phyloP scores from a whole-genome alignment of 805 yeast genomes.

The Starmerella apicola region DNA sequence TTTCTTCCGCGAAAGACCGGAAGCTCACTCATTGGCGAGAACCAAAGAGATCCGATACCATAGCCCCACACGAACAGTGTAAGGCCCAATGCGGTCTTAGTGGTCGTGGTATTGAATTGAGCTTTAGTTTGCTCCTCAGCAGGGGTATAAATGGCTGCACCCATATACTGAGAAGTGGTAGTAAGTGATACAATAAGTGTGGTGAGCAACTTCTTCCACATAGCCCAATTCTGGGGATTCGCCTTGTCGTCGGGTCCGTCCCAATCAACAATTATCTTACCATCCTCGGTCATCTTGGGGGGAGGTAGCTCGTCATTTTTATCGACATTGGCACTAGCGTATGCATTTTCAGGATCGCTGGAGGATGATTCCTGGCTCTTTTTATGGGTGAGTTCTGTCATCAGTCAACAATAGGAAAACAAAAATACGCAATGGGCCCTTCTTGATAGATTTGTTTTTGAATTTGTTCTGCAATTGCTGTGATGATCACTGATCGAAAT shows the following conservation, averaged over 20 bases:
- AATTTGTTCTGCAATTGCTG: no score
- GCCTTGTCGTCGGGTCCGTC: constrained; percentile 26
- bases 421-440: no score
- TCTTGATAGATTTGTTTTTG: no score
- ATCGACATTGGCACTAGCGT: no score
- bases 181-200: constrained; percentile 33
- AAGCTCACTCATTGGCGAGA: constrained; percentile 45
- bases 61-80: constrained; percentile 47
- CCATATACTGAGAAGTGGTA: constrained; percentile 44
- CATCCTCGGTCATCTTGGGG: no score
- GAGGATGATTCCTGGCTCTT: no score
- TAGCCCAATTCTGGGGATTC: constrained; percentile 48
- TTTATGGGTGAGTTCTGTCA: no score
- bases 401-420: no score
- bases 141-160: constrained; percentile 48
- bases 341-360: no score
- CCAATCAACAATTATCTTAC: constrained; percentile 27
- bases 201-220: constrained; percentile 30
- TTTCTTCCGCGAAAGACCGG: constrained; percentile 36
- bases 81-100: constrained; percentile 39
- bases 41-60: constrained; percentile 46
- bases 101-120: constrained; percentile 31
- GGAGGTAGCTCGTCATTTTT: no score
- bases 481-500: no score
- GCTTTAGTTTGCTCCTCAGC: constrained; percentile 35